These are phyloP conservation scores for Dictyostelium discoideum DNA, from an alignment of 78 protist species.

Conservation along the genomic window dicty_2.7 NC_007089.4:4649501-4650000, in stretches of 20 bases:
- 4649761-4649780: slow-evolving; percentile 49
- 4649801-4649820: not conserved
- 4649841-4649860: not conserved
- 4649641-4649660: slow-evolving; percentile 34
- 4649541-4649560: slow-evolving; percentile 27
- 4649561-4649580: slow-evolving; percentile 78
- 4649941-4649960: slow-evolving; percentile 30
- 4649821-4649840: not conserved
- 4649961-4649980: slow-evolving; percentile 72
- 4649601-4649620: slow-evolving; percentile 82
- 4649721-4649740: slow-evolving; percentile 62
- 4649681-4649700: slow-evolving; percentile 76
- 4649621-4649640: slow-evolving; percentile 62
- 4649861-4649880: not conserved
- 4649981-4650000: slow-evolving; percentile 60
- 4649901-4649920: not conserved
- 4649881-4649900: not conserved
- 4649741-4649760: slow-evolving; percentile 77
- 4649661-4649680: slow-evolving; percentile 10
- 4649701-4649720: slow-evolving; percentile 68
- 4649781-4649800: slow-evolving; percentile 73
- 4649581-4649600: slow-evolving; percentile 70
- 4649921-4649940: not conserved
- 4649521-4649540: slow-evolving; percentile 79
- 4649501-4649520: not conserved